Evolutionary conservation across 306 rosid genomes (phyloP).

Genomic region (Potentilla sterilis): DNA sequence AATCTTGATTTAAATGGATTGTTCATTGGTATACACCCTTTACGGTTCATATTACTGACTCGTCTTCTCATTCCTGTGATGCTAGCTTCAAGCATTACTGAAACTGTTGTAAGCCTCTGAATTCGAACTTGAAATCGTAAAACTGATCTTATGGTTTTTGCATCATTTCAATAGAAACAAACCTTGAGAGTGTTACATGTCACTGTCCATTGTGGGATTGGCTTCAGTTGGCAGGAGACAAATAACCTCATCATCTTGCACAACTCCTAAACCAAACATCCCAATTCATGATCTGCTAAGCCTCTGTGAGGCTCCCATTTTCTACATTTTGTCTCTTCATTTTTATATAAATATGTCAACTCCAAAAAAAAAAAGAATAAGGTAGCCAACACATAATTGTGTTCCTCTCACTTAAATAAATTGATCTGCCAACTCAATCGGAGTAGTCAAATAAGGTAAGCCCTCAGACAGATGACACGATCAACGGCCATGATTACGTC

Average conservation of each 20-base stretch:
- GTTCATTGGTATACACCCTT: background rate
- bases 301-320: slow-evolving; percentile 44
- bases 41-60: background rate
- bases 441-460: background rate
- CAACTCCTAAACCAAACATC: slow-evolving; percentile 15
- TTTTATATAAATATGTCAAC: background rate
- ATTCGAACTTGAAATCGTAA: background rate
- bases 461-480: background rate
- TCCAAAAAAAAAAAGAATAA: background rate
- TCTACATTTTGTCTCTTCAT: background rate
- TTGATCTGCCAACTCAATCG: background rate
- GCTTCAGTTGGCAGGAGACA: slow-evolving; percentile 6
- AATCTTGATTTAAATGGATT: background rate
- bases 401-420: background rate
- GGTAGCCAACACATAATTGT: background rate
- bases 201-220: background rate
- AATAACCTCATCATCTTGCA: slow-evolving; percentile 17
- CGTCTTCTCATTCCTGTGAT: background rate
- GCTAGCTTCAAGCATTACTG: background rate
- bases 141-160: background rate
- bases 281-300: slow-evolving; percentile 11
- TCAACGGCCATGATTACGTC: background rate
- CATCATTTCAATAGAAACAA: background rate
- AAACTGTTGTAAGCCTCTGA: background rate
- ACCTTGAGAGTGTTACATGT: background rate